A percentile compares a stretch with the other conserved stretches of the same genome.
Evolutionary conservation across 2,329 filamentous ascomycete genomes (phyloP).

Genomic region (Beauveria sp.): DNA sequence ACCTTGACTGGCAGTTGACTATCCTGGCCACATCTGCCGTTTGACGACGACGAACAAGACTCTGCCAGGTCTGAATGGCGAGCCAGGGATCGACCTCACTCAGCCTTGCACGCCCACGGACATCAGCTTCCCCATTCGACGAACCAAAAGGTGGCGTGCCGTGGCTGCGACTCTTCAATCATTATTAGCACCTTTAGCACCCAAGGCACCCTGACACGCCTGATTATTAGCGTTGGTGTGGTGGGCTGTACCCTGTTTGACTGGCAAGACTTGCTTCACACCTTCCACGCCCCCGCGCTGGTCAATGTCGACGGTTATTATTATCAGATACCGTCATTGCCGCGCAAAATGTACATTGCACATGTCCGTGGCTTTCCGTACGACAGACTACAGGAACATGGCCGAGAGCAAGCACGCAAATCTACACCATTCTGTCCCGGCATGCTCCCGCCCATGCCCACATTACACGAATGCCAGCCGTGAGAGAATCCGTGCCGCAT

Average conservation of each 20-base stretch:
- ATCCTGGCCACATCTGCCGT: no score
- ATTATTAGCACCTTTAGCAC: not conserved
- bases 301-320: no score
- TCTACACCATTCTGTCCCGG: not conserved
- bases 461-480: not conserved
- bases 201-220: not conserved
- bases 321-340: not conserved
- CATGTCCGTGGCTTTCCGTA: no score
- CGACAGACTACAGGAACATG: not conserved
- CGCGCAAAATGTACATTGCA: not conserved
- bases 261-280: not conserved
- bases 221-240: not conserved
- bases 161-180: not conserved
- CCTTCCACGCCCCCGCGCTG: not conserved
- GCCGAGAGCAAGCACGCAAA: not conserved
- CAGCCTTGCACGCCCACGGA: conserved; percentile 9
- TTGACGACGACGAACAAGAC: no score
- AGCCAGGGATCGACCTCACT: not conserved
- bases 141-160: not conserved
- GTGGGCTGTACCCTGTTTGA: not conserved
- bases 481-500: not conserved
- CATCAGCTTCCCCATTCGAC: not conserved
- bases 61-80: not conserved
- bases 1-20: no score
- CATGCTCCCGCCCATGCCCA: not conserved